Conservation (phyloP, 2,329 filamentous ascomycete species). For the Xylaria sp. region DNA sequence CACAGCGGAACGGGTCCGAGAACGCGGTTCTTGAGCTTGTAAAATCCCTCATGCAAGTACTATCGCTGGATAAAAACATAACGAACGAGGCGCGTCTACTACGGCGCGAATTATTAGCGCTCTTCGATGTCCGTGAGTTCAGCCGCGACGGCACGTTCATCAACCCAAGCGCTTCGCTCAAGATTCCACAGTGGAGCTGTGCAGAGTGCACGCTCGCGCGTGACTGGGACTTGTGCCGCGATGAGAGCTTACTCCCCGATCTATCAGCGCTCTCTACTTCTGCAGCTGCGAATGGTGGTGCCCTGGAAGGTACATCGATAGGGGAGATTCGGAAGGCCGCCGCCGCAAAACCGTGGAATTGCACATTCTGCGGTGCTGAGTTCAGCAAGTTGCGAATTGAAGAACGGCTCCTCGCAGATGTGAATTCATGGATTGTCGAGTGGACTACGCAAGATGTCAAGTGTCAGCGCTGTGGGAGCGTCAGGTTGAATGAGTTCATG, state of each 20-base stretch:
- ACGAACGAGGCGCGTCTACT: slow-evolving; percentile 87
- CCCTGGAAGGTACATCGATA: not conserved
- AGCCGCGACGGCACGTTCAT: slow-evolving; percentile 85
- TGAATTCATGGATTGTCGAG: slow-evolving; percentile 78
- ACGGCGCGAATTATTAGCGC: slow-evolving; percentile 85
- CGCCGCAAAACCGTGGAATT: slow-evolving; percentile 72
- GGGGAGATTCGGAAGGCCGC: slow-evolving; percentile 43
- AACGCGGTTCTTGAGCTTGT: slow-evolving; percentile 91
- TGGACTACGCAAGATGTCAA: slow-evolving; percentile 93
- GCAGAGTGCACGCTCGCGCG: slow-evolving; percentile 89
- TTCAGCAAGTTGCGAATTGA: slow-evolving; percentile 86
- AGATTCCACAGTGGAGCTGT: slow-evolving; percentile 81
- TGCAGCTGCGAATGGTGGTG: not conserved
- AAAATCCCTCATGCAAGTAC: slow-evolving; percentile 91
- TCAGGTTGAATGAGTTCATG: slow-evolving; percentile 92
- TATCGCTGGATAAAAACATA: slow-evolving; percentile 90
- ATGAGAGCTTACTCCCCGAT: slow-evolving; percentile 79
- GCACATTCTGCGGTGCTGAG: slow-evolving; percentile 77
- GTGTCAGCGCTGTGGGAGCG: slow-evolving; percentile 75
- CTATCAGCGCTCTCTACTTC: slow-evolving; percentile 39
- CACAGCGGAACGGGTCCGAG: slow-evolving; percentile 50
- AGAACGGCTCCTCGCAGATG: slow-evolving; percentile 80
- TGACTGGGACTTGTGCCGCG: slow-evolving; percentile 91
- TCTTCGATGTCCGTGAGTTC: slow-evolving; percentile 97
- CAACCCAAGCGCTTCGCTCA: slow-evolving; percentile 83